phyloP scores from a whole-genome alignment of 2,329 filamentous ascomycete genomes.

The Colletotrichum gloeosporioides region DNA sequence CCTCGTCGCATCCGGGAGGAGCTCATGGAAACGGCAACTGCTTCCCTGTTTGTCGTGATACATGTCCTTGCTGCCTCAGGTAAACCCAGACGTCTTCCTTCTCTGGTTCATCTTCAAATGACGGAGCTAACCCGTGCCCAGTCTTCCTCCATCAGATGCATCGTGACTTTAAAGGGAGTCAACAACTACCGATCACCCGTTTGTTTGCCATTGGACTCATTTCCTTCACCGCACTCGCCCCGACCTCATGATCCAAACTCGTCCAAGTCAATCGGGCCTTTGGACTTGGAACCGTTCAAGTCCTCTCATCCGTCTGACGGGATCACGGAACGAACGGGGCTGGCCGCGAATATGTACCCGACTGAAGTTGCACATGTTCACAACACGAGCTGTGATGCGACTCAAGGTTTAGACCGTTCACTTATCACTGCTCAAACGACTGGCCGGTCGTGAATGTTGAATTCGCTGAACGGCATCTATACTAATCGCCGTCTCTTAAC shows the following conservation, averaged over 20 bases:
- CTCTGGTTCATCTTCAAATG: not conserved
- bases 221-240: not conserved
- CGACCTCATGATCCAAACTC: not conserved
- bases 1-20: not conserved
- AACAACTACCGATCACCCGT: accelerated
- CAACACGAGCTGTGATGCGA: accelerated
- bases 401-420: accelerated
- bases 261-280: not conserved
- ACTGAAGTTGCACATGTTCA: not conserved
- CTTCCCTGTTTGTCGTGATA: not conserved
- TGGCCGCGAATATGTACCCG: not conserved
- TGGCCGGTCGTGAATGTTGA: accelerated
- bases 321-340: not conserved
- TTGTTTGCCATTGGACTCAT: not conserved
- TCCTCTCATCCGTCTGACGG: not conserved
- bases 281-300: not conserved
- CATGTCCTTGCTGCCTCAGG: not conserved
- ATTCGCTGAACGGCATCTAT: not conserved
- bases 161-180: accelerated
- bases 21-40: not conserved
- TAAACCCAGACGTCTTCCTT: not conserved
- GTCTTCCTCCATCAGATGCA: not conserved
- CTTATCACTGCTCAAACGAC: accelerated
- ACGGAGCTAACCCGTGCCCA: not conserved
- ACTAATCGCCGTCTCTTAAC: accelerated